These are phyloP conservation scores for Solanum hybrid DNA, from an alignment of 305 asterid species.

Conservation along the genomic window DNA sequence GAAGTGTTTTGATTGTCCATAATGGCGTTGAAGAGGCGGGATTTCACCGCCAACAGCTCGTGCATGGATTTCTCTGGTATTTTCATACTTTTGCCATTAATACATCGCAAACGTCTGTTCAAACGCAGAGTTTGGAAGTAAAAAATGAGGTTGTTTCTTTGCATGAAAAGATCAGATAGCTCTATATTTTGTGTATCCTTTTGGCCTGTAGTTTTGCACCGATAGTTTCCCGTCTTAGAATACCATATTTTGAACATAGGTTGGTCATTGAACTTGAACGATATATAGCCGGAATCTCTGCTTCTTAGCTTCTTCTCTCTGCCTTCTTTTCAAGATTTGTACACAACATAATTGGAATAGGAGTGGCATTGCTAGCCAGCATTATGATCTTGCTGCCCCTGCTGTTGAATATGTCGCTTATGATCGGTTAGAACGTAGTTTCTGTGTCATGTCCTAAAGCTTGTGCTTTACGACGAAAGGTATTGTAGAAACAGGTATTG, in stretches of 20 bases:
- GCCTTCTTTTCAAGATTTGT: neutral
- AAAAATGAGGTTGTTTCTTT: neutral
- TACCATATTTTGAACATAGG: neutral
- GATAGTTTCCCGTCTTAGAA: neutral
- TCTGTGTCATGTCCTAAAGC: neutral
- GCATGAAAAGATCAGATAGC: neutral
- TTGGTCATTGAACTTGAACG: neutral
- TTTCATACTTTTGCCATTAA: neutral
- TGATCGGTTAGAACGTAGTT: neutral
- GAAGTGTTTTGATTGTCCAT: neutral
- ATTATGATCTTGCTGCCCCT: neutral
- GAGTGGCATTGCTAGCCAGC: neutral
- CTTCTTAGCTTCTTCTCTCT: neutral
- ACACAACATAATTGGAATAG: neutral
- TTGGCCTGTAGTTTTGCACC: neutral
- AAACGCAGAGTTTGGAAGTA: neutral
- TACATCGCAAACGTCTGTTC: neutral
- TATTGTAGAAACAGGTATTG: slow-evolving; percentile 1
- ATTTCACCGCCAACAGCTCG: neutral
- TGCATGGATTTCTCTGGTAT: neutral
- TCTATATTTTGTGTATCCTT: neutral
- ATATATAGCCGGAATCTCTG: neutral
- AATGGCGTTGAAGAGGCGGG: neutral
- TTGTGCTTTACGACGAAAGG: neutral
- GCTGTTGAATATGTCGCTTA: neutral